Percentiles rank a stretch among this genome's conserved stretches.
Evolutionary conservation across 495 filamentous ascomycete species (phyloP).

Genomic region (Copromyces sp.): DNA sequence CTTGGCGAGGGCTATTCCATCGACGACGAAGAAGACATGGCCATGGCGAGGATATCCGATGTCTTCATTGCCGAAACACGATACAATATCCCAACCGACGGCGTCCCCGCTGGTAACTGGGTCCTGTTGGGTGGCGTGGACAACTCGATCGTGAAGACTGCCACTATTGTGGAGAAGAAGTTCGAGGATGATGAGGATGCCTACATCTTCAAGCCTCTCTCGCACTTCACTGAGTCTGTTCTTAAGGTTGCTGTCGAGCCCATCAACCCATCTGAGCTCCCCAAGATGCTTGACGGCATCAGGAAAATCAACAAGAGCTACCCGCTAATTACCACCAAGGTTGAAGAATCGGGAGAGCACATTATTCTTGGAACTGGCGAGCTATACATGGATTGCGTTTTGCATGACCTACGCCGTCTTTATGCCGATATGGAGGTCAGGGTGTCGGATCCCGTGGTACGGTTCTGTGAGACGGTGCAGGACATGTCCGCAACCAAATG

Average conservation of each 20-base stretch:
- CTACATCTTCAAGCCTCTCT: slow-evolving; percentile 85
- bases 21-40: slow-evolving; percentile 98
- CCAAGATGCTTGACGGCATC: slow-evolving; percentile 96
- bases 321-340: slow-evolving; percentile 88
- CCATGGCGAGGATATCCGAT: slow-evolving; percentile 71
- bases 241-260: slow-evolving; percentile 97
- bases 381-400: slow-evolving; percentile 97
- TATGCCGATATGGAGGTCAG: slow-evolving; percentile 99
- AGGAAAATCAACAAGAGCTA: slow-evolving; percentile 97
- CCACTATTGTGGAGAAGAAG: slow-evolving; percentile 78
- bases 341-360: slow-evolving; percentile 98
- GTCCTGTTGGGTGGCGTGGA: slow-evolving; percentile 85
- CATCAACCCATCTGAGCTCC: slow-evolving; percentile 96
- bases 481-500: slow-evolving; percentile 97
- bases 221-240: slow-evolving; percentile 93
- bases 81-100: slow-evolving; percentile 84
- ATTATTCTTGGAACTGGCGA: slow-evolving; percentile 91
- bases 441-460: slow-evolving; percentile 92
- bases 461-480: slow-evolving; percentile 97
- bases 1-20: slow-evolving; percentile 92
- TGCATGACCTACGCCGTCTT: slow-evolving; percentile 83
- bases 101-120: slow-evolving; percentile 93
- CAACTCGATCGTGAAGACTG: slow-evolving; percentile 96
- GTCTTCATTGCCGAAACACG: slow-evolving; percentile 90
- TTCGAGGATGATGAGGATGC: slow-evolving; percentile 81